Evolutionary conservation across 2,329 filamentous ascomycete species (phyloP).

Genomic region (Penicillium concentricum): DNA sequence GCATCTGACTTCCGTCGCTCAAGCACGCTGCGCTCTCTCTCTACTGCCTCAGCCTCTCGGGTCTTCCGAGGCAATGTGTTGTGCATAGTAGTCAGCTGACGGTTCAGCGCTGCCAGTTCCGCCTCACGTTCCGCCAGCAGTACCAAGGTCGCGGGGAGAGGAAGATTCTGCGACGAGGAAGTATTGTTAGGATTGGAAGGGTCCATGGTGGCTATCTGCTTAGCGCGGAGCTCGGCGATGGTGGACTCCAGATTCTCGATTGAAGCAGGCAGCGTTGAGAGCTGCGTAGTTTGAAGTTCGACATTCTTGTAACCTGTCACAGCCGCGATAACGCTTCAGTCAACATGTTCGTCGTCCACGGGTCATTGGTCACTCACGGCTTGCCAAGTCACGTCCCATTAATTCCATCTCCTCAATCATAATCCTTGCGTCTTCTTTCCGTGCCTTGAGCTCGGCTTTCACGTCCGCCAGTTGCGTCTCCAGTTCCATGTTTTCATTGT

Average conservation of each 20-base stretch:
- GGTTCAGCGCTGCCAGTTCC: constrained; percentile 42
- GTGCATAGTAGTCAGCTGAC: constrained; percentile 44
- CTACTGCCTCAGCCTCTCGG: constrained; percentile 45
- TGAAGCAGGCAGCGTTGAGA: constrained; percentile 52
- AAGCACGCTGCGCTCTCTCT: constrained; percentile 44
- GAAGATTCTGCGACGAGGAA: constrained; percentile 39
- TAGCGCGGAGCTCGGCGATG: constrained; percentile 52
- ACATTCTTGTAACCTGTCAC: constrained; percentile 56
- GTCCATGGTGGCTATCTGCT: constrained; percentile 63
- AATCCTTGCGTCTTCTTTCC: constrained; percentile 74
- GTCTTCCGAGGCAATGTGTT: constrained; percentile 45
- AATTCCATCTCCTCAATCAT: constrained; percentile 73
- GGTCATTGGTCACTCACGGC: constrained; percentile 37
- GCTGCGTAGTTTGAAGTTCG: constrained; percentile 51
- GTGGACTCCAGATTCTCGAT: constrained; percentile 53
- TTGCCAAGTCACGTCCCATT: constrained; percentile 64
- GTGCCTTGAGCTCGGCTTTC: constrained; percentile 74
- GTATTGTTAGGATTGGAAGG: constrained; percentile 39
- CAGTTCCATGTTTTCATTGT: constrained; percentile 76
- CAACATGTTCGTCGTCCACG: background rate
- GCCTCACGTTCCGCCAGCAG: constrained; percentile 42
- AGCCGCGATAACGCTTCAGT: background rate
- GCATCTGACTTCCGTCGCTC: constrained; percentile 47
- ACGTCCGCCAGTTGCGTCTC: constrained; percentile 67
- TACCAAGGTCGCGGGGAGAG: constrained; percentile 41